Conservation (phyloP, 257 asterid genomes). For the Ilex aquifolium region DNA sequence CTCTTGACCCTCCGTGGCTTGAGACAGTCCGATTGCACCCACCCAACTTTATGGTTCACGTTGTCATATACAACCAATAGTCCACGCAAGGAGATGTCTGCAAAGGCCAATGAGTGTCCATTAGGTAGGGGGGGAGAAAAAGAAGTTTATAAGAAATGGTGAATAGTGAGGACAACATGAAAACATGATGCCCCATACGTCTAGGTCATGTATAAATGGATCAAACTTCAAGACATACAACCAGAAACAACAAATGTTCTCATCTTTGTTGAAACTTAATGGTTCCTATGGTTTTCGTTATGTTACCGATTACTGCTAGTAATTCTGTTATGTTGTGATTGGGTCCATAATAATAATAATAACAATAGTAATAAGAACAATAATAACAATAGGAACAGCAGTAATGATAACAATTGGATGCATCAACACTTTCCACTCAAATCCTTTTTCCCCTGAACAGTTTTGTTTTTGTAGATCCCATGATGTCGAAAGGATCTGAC, state of each 20-base stretch:
- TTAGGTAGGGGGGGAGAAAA: background rate
- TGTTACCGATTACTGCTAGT: too few relatives aligned
- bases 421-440: too few relatives aligned
- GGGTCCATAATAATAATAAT: too few relatives aligned
- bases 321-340: too few relatives aligned
- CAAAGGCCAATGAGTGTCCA: slow-evolving; percentile 7
- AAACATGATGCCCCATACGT: background rate
- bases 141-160: background rate
- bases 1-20: slow-evolving; percentile 34
- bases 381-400: too few relatives aligned
- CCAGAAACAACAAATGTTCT: background rate
- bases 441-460: too few relatives aligned
- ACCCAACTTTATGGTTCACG: slow-evolving; percentile 59
- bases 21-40: slow-evolving; percentile 64
- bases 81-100: slow-evolving; percentile 70
- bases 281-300: too few relatives aligned
- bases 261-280: too few relatives aligned
- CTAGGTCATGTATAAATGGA: background rate
- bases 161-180: background rate
- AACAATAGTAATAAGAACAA: too few relatives aligned
- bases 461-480: background rate
- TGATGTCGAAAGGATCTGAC: background rate
- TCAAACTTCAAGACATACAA: too few relatives aligned
- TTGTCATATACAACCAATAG: slow-evolving; percentile 60
- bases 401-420: too few relatives aligned